Conservation (phyloP, 164 flowering plant genomes). For the Cinnamomum micranthum region DNA sequence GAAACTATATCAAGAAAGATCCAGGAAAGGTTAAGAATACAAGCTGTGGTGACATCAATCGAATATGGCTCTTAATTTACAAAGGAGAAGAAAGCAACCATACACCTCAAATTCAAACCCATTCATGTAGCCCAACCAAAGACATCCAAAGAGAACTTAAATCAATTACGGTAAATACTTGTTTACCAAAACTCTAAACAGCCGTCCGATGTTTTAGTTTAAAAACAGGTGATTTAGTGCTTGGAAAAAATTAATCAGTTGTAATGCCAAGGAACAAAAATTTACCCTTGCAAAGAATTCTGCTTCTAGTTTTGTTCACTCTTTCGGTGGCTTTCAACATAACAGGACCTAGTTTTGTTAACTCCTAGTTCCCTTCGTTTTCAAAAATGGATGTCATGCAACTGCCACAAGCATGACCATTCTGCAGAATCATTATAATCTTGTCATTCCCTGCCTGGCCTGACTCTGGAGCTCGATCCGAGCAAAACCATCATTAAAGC, state of each 20-base stretch:
- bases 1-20: not conserved
- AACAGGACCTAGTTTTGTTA: not conserved
- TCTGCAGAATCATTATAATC: not conserved
- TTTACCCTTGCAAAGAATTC: not conserved
- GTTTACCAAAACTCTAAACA: not conserved
- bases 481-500: not conserved
- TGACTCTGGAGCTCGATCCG: not conserved
- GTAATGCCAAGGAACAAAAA: not conserved
- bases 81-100: not conserved
- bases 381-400: not conserved
- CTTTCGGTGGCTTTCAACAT: not conserved
- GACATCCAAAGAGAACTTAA: not conserved
- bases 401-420: not conserved
- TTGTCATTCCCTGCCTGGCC: not conserved
- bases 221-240: not conserved
- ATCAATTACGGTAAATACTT: not conserved
- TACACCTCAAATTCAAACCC: not conserved
- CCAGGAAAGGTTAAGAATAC: not conserved
- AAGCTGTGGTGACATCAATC: not conserved
- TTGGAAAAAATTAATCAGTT: not conserved
- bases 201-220: not conserved
- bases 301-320: not conserved
- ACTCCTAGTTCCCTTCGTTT: too few species aligned
- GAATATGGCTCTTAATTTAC: not conserved
- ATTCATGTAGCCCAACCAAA: not conserved